These are phyloP conservation scores for Boletus speciosus DNA, from an alignment of 768 basidiomycete species.

Conservation along the genomic window DNA sequence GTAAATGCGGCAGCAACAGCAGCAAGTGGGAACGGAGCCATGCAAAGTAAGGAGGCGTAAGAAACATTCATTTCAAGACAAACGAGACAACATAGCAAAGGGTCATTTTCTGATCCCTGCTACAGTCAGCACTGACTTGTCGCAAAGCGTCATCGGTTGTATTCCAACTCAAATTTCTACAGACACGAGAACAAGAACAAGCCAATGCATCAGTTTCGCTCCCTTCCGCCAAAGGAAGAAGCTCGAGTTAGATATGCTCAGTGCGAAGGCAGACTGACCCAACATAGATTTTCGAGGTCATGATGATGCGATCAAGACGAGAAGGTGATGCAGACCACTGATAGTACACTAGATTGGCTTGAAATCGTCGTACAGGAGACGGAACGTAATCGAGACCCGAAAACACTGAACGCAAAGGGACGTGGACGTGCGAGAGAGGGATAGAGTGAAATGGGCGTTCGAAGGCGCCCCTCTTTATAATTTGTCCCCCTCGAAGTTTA, in stretches of 20 bases:
- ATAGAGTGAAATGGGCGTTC: constrained; percentile 23
- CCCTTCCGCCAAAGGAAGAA: constrained; percentile 42
- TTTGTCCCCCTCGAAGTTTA: constrained; percentile 34
- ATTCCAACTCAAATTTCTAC: constrained; percentile 94
- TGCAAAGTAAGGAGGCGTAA: constrained; percentile 30
- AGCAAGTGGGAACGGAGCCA: constrained; percentile 18
- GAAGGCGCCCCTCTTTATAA: constrained; percentile 44
- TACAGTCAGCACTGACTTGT: constrained; percentile 69
- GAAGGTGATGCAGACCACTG: constrained; percentile 28
- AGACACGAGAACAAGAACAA: constrained; percentile 40
- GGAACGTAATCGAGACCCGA: constrained; percentile 54
- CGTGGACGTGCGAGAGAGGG: constrained; percentile 50
- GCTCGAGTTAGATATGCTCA: constrained; percentile 42
- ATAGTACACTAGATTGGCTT: constrained; percentile 49
- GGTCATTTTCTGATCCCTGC: constrained; percentile 21
- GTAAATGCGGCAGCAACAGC: constrained; percentile 19
- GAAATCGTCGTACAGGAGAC: constrained; percentile 50
- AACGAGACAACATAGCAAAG: constrained; percentile 47
- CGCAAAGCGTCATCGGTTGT: constrained; percentile 91
- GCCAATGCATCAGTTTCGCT: constrained; percentile 53
- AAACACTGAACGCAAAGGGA: constrained; percentile 47
- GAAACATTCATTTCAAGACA: constrained; percentile 31
- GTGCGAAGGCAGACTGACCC: constrained; percentile 78
- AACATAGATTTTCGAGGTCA: constrained; percentile 83
- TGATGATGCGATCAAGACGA: constrained; percentile 34